Percentiles rank a stretch among this genome's conserved stretches.
phyloP scores from a whole-genome alignment of 1,139 yeast species.

The Kurtzmaniella quercitrusa region DNA sequence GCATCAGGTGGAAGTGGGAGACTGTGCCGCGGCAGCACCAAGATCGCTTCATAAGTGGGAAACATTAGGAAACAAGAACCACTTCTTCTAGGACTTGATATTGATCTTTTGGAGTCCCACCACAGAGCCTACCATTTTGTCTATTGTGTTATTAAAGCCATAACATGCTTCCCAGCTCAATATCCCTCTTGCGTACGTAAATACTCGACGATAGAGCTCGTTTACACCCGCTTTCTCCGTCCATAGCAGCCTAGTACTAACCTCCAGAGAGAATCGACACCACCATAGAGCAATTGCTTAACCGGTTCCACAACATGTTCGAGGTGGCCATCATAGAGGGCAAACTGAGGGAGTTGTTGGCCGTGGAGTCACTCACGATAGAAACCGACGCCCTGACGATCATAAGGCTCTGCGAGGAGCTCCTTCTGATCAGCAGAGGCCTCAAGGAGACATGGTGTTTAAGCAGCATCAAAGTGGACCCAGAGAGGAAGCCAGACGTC shows the following conservation, averaged over 20 bases:
- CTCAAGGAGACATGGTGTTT: conserved; percentile 56
- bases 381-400: conserved; percentile 52
- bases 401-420: conserved; percentile 49
- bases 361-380: conserved; percentile 52
- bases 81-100: too few species aligned
- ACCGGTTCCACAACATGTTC: conserved; percentile 41
- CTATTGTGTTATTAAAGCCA: neutral
- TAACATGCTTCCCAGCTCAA: conserved; percentile 41
- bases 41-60: too few species aligned
- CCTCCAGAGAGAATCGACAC: conserved; percentile 34
- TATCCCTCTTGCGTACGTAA: conserved; percentile 39
- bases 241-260: conserved; percentile 7
- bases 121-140: too few species aligned
- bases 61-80: too few species aligned
- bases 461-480: conserved; percentile 43
- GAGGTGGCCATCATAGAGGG: conserved; percentile 40
- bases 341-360: conserved; percentile 47
- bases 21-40: too few species aligned
- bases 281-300: conserved; percentile 39
- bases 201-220: too few species aligned
- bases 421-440: conserved; percentile 44
- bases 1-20: too few species aligned
- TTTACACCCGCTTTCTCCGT: too few species aligned
- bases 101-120: too few species aligned
- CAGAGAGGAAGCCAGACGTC: conserved; percentile 14